Evolutionary conservation across 2,329 filamentous ascomycete genomes (phyloP), one percentile per base, ranked within the genome.

Genomic region (Fusarium humuli): DNA sequence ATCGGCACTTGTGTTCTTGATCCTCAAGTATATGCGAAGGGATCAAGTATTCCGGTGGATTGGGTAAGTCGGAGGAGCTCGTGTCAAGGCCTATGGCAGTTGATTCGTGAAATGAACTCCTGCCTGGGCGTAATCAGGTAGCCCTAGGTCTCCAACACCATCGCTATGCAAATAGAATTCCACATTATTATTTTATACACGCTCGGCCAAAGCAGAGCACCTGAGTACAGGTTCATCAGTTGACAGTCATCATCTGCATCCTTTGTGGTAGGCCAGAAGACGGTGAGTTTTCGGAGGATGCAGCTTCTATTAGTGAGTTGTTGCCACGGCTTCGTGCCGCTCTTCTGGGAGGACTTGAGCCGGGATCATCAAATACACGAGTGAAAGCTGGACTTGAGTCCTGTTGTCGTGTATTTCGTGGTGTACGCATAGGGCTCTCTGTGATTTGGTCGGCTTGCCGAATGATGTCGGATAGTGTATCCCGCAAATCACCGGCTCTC

Each of bases 361-460:
- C 83, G 1, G 89, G 88, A 46, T 90, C 88, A 12, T 89, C 87
- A 72, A 91, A 91, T 40, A 91, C 88, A 25, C 87, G 82, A 5
- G 88, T 91, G 67, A 91, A 91, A 2, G 89, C 89, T n/a, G 89
- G 89, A 72, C 88, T 91, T 5, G 87, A 88, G 54, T 89, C 87
- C 37, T 80, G 77, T 25, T 80, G 79, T 11, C 81, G 80, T 45
- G 81, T 80, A 42, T 81, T 76, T 47, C 84, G 82, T 5, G 85
- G 84, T 2, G 86, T 88, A 29, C 82, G 79, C 11, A 81, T 82
- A 3, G 88, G 88, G 72, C 86, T 90, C 65, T 85, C 83, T 1
- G 86, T 86, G 52, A 88, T 82, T 29, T 87, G 83, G 72, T 91
- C 89, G 41, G 84, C 86, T 54, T 83, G 84, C 49, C 89, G 87